phyloP scores from a whole-genome alignment of 2,329 filamentous ascomycete species.

The Mycosphaerella sp. region DNA sequence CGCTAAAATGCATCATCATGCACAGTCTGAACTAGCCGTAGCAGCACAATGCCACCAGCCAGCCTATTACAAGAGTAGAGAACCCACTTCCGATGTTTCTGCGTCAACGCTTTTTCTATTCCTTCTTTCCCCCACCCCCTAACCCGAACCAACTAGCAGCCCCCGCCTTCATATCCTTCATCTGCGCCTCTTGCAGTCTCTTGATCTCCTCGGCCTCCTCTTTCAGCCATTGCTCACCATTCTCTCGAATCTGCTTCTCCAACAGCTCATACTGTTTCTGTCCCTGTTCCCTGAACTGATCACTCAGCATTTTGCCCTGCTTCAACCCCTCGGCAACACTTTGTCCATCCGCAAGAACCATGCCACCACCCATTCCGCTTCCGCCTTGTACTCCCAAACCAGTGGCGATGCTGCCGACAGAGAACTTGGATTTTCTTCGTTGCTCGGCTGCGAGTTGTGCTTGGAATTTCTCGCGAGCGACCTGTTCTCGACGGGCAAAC shows the following conservation, averaged over 20 bases:
- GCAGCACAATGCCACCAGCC: too few relatives aligned
- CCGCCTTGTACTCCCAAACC: constrained; percentile 76
- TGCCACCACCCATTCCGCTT: constrained; percentile 47
- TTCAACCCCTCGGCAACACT: constrained; percentile 70
- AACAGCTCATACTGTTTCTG: constrained; percentile 83
- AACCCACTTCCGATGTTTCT: not conserved
- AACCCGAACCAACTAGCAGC: constrained; percentile 52
- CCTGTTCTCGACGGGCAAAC: constrained; percentile 81
- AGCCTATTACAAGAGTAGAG: not conserved
- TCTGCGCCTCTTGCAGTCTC: constrained; percentile 80
- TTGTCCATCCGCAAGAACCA: constrained; percentile 47
- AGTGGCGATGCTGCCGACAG: constrained; percentile 54
- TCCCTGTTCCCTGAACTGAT: constrained; percentile 86
- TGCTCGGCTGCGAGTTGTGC: constrained; percentile 66
- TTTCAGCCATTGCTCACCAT: constrained; percentile 92
- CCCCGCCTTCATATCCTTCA: constrained; percentile 84
- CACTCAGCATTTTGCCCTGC: constrained; percentile 95
- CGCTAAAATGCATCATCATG: too few relatives aligned
- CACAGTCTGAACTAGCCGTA: too few relatives aligned
- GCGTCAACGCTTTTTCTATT: constrained; percentile 6
- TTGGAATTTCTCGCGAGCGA: constrained; percentile 77
- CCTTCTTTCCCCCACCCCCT: constrained; percentile 26
- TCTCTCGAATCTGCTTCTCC: constrained; percentile 85
- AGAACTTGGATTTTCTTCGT: constrained; percentile 54
- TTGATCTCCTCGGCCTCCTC: constrained; percentile 86